Base-by-base conservation (phyloP, 2,329 filamentous ascomycete genomes). In the Iodosphaeria phyllophila region DNA sequence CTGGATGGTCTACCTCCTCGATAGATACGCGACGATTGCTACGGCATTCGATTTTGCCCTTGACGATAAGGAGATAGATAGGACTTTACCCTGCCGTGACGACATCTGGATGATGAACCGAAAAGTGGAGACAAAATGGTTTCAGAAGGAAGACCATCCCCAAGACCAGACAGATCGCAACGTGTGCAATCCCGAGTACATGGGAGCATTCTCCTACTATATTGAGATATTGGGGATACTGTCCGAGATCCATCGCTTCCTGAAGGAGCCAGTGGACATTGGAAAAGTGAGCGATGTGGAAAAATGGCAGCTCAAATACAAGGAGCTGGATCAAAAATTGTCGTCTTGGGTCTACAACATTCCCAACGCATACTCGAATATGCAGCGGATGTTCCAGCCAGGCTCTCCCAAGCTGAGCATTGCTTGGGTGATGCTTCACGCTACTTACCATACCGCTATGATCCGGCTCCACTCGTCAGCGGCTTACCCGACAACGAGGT, bases 1-100 rank as follows among this genome's bases (percentile, higher is more conserved):
- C 47, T 93, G 84, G 84, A 86, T 91, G 72, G 73, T 92, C 8
- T 93, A 92, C 42, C 53, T 92, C 8, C 60, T 93, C 5, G 84
- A 93, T 44, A 65, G 84, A 24, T 92, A 92, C 42, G 82, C 82
- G 1, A 92, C 83, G 1, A 74, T 92, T 28, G 75, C 82, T 1
- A 92, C 84, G 0, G 82, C 84, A 0, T 92, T 92, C 37, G 82
- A 92, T 37, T 92, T 92, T 43, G 79, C 80, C 1, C 53, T 93
- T 11, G 74, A 86, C 35, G 82, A 92, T 40, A 79, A 75, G 41
- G 83, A 92, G 40, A 86, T 92, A 22, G 83, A 92, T 42, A 68
- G 84, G 13, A 78, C 70, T 24, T 54, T 93, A 6, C 84, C 84
- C 2, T 93, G 84, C 40, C 73, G 80, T 20, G 82, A 92, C 36